A percentile compares a stretch with the other conserved stretches of the same genome.
Conservation (phyloP, 2,329 filamentous ascomycete species). For the Verticillium tricorpus region DNA sequence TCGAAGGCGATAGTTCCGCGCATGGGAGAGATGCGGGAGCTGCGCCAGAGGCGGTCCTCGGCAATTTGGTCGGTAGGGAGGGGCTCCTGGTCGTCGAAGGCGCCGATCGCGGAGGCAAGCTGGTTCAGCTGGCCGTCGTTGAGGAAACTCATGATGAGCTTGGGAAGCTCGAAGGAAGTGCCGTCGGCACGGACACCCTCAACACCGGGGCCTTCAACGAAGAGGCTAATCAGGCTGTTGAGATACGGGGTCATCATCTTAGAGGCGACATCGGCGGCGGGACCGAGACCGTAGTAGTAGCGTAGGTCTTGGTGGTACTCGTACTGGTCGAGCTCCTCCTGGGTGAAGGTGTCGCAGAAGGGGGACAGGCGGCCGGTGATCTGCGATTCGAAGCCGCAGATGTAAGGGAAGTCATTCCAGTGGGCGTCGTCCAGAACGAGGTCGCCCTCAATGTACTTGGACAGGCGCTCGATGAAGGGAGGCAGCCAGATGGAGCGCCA, state of each 20-base stretch:
- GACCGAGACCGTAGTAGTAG: slow-evolving; percentile 63
- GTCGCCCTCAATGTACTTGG: slow-evolving; percentile 46
- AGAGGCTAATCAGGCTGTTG: slow-evolving; percentile 44
- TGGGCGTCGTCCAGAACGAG: slow-evolving; percentile 51
- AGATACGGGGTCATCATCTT: slow-evolving; percentile 61
- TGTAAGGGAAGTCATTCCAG: slow-evolving; percentile 56
- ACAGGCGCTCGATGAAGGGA: slow-evolving; percentile 48
- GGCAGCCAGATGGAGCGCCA: slow-evolving; percentile 52
- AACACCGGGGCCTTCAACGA: slow-evolving; percentile 46
- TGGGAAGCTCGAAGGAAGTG: slow-evolving; percentile 44
- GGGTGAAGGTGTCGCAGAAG: slow-evolving; percentile 58
- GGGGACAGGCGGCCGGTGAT: slow-evolving; percentile 58
- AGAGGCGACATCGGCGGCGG: slow-evolving; percentile 47
- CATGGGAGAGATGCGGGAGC: slow-evolving; percentile 56
- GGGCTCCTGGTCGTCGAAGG: slow-evolving; percentile 52
- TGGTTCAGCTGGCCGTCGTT: slow-evolving; percentile 65
- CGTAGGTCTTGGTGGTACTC: slow-evolving; percentile 65
- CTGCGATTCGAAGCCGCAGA: slow-evolving; percentile 69
- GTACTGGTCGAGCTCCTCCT: slow-evolving; percentile 58
- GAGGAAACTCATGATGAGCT: slow-evolving; percentile 56
- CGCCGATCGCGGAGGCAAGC: slow-evolving; percentile 52
- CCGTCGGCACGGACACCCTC: slow-evolving; percentile 43
- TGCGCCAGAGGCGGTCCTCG: slow-evolving; percentile 45
- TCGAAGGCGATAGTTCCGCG: slow-evolving; percentile 63
- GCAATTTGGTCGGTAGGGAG: slow-evolving; percentile 44